Conservation (phyloP, 2,329 filamentous ascomycete species). For the Cercospora beticola region DNA sequence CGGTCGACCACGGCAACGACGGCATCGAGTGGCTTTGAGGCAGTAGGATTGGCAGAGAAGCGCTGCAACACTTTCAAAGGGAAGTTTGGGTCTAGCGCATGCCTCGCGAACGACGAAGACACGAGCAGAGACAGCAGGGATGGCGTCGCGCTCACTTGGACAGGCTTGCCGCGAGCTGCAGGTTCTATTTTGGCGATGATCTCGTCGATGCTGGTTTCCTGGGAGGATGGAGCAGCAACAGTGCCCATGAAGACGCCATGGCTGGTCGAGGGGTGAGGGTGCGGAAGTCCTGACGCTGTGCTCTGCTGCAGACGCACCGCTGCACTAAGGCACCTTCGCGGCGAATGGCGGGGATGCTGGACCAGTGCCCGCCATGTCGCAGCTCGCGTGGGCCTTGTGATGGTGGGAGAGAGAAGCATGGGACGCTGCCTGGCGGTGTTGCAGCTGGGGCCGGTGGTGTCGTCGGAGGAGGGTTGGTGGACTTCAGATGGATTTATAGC, state of each 20-base stretch:
- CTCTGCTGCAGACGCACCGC: slow-evolving; percentile 2
- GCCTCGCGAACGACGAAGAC: slow-evolving; percentile 29
- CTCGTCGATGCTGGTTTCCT: slow-evolving; percentile 18
- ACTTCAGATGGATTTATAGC: not conserved
- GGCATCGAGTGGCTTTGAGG: slow-evolving; percentile 25
- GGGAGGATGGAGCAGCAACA: slow-evolving; percentile 7
- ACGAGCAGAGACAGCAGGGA: slow-evolving; percentile 27
- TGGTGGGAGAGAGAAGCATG: not conserved
- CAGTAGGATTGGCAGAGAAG: slow-evolving; percentile 13
- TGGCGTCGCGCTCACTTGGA: slow-evolving; percentile 5
- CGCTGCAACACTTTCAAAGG: slow-evolving; percentile 24
- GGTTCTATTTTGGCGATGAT: slow-evolving; percentile 23
- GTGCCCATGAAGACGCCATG: slow-evolving; percentile 22
- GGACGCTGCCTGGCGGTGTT: not conserved
- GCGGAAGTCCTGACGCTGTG: not conserved
- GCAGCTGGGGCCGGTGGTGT: not conserved
- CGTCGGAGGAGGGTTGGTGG: not conserved
- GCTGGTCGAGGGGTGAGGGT: slow-evolving; percentile 16
- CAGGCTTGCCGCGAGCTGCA: slow-evolving; percentile 3
- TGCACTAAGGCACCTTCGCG: not conserved
- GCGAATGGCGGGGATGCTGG: not conserved
- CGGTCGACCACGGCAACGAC: slow-evolving; percentile 36
- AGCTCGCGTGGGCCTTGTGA: not conserved
- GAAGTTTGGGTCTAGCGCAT: slow-evolving; percentile 27
- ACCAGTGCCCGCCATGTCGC: not conserved